Conservation (phyloP, 345 rosid genomes). For the Eucalyptus microcorys region DNA sequence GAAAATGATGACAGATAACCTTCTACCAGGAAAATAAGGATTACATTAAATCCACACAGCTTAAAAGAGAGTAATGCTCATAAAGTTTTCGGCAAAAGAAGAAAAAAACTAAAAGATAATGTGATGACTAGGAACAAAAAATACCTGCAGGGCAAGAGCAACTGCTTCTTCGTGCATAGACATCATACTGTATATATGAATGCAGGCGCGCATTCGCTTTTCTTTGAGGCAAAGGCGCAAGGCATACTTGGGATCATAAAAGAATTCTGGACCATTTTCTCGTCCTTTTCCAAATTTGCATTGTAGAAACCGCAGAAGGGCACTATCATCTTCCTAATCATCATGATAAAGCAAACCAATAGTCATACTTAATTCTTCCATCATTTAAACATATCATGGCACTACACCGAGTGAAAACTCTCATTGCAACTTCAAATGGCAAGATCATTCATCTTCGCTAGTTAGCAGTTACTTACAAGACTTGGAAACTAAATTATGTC, state of each 20-base stretch:
- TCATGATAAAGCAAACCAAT: not conserved
- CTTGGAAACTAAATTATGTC: not conserved
- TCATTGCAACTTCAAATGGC: not conserved
- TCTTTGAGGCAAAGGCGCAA: constrained; percentile 95
- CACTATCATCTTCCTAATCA: constrained; percentile 84
- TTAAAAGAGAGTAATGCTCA: not conserved
- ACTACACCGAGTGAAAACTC: not conserved
- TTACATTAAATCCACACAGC: not conserved
- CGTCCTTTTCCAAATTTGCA: constrained; percentile 92
- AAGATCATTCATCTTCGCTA: not conserved
- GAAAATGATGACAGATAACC: not conserved
- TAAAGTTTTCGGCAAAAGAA: not conserved
- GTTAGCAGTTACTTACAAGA: not conserved
- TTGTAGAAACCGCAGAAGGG: constrained; percentile 89
- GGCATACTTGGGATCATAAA: constrained; percentile 96
- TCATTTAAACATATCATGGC: not conserved
- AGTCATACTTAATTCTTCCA: not conserved
- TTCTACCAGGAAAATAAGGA: not conserved
- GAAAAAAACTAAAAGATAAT: not conserved
- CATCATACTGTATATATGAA: constrained; percentile 99
- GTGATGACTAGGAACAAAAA: not conserved
- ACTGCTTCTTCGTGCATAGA: constrained; percentile 99
- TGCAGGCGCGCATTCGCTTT: constrained; percentile 94
- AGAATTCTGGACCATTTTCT: constrained; percentile 88
- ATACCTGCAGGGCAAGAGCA: constrained; percentile 96